Percentiles rank a stretch among this genome's conserved stretches.
phyloP scores from a whole-genome alignment of 768 basidiomycete genomes.

The Boletus rubroflammeus region DNA sequence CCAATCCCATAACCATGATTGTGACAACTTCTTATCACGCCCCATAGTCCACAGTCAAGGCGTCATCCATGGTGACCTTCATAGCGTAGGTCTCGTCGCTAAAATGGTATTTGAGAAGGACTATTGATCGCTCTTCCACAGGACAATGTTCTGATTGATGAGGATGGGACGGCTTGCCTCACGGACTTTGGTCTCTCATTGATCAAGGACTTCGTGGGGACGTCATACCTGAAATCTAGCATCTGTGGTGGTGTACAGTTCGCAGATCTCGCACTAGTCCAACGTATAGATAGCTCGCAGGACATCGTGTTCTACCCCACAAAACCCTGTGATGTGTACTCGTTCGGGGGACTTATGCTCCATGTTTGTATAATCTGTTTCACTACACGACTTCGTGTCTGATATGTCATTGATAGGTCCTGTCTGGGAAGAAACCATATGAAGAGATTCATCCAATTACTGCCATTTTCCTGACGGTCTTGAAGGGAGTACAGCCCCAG shows the following conservation, averaged over 20 bases:
- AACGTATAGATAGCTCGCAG: not conserved
- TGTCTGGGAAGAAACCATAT: slow-evolving; percentile 21
- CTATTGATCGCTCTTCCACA: not conserved
- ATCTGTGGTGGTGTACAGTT: slow-evolving; percentile 41
- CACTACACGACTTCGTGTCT: not conserved
- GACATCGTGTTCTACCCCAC: slow-evolving; percentile 11
- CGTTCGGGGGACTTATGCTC: slow-evolving; percentile 36
- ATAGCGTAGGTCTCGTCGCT: slow-evolving; percentile 26
- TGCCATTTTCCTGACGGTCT: not conserved
- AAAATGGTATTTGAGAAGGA: not conserved
- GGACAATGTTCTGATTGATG: slow-evolving; percentile 44
- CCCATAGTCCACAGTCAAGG: slow-evolving; percentile 19
- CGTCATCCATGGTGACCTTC: slow-evolving; percentile 36
- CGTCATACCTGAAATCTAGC: slow-evolving; percentile 31
- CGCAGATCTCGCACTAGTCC: slow-evolving; percentile 38
- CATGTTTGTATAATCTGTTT: slow-evolving; percentile 17
- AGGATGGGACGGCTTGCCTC: slow-evolving; percentile 38
- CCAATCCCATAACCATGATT: not conserved
- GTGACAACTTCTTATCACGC: not conserved
- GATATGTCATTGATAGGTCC: slow-evolving; percentile 12
- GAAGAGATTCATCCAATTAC: not conserved
- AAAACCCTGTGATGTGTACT: slow-evolving; percentile 26
- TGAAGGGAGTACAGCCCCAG: slow-evolving; percentile 10
- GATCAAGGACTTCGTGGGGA: slow-evolving; percentile 24
- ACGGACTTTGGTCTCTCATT: slow-evolving; percentile 46